Base-by-base conservation (phyloP, 495 filamentous ascomycete species). In the Neurospora pannonica region DNA sequence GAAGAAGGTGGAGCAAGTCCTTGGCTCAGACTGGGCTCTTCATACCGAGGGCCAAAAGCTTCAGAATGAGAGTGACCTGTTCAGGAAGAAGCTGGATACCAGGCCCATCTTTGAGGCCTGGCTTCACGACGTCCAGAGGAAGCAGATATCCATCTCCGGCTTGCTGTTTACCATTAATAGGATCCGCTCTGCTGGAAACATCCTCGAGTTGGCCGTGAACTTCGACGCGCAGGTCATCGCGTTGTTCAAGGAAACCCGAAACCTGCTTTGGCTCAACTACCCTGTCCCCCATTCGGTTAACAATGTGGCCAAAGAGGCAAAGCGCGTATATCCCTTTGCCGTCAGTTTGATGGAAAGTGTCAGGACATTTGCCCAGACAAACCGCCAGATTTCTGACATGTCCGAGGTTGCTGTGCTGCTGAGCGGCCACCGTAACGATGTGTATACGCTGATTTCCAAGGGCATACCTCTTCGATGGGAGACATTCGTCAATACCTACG, bases 331-430 rank as follows among this genome's bases (percentile, higher is more conserved):
- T 79, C 96, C 96, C 2, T 98, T 95, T 79, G 96, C 96, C 24
- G 94, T 98, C 73, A 98, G 94, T 78, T 82, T 99, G 77, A 99
- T 99, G 95, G 96, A 99, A 83, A 97, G 92, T 78, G 92, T 97
- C 11, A 89, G 94, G 70, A 98, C 94, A 0, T 90, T 95, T 78
- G 86, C 92, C 4, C 96, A 99, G 83, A 97, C 94, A 1, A 92
- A 88, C 73, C 90, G 92, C 28, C 88, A 90, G 71, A 97, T 99
- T 73, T 82, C 86, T 24, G 89, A 92, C 42, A 94, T 98, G 92
- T 86, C 90, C 8, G 92, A 95, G 75, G 94, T 97, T 38, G 89
- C 93, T 3, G 91, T 97, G 43, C 84, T 99, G 5, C 86, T 99
- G 19, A 93, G 91, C 77, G 94, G 96, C 37, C 97, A 98, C 77